These are phyloP conservation scores for Triticum dicoccoides DNA, from an alignment of 176 grass and related monocot genomes.

Conservation along the genomic window DNA sequence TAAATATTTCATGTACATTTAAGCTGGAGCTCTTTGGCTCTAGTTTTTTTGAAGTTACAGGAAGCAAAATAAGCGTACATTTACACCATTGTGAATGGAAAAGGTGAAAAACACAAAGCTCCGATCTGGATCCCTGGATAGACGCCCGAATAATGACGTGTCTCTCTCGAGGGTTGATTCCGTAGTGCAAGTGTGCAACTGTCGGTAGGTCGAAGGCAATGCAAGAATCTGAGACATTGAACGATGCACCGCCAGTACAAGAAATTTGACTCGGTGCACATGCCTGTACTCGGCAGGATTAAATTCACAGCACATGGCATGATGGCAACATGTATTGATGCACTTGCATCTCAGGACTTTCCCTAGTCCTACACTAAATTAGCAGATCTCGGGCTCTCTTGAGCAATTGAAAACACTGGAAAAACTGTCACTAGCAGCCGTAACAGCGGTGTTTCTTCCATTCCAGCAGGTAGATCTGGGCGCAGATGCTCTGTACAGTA, in stretches of 20 bases:
- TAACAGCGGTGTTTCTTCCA: not conserved
- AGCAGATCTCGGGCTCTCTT: not conserved
- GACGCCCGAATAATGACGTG: no score
- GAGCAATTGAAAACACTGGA: not conserved
- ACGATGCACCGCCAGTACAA: not conserved
- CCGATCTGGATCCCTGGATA: no score
- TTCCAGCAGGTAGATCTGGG: not conserved
- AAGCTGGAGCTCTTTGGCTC: no score
- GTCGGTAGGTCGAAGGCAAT: not conserved
- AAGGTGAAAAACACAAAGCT: no score
- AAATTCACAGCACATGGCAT: not conserved
- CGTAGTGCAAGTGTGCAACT: not conserved
- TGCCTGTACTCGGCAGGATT: not conserved
- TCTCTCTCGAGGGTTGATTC: no score
- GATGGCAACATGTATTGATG: not conserved
- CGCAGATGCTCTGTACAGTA: not conserved
- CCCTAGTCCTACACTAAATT: not conserved
- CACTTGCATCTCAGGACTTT: not conserved
- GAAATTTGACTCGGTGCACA: not conserved
- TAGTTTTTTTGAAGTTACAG: no score
- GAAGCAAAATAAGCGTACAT: no score
- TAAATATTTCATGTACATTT: no score
- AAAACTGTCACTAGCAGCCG: not conserved
- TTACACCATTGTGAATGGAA: no score
- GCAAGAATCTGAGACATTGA: not conserved